phyloP scores from a whole-genome alignment of 805 yeast species.

The Saturnispora hagleri region DNA sequence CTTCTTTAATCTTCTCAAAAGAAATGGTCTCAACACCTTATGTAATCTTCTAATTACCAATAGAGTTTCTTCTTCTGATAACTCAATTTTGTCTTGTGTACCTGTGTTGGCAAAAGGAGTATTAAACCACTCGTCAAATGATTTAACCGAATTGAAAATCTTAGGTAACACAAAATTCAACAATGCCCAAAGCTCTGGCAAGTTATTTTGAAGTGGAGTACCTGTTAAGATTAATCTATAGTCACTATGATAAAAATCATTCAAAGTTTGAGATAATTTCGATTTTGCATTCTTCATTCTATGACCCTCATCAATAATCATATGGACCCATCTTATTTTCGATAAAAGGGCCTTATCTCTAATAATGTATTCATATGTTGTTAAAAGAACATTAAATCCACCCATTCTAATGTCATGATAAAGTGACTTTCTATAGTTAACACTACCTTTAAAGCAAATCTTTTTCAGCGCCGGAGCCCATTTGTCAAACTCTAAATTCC shows the following conservation, averaged over 20 bases:
- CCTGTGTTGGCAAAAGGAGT: slow-evolving; percentile 86
- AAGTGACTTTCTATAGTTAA: slow-evolving; percentile 56
- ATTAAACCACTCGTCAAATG: slow-evolving; percentile 85
- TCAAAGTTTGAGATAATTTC: slow-evolving; percentile 61
- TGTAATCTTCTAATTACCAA: slow-evolving; percentile 78
- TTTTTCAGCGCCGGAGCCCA: slow-evolving; percentile 79
- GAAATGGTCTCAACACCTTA: slow-evolving; percentile 77
- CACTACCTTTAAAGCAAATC: slow-evolving; percentile 71
- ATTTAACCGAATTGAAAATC: slow-evolving; percentile 75
- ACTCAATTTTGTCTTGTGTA: slow-evolving; percentile 66
- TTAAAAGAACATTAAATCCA: slow-evolving; percentile 65
- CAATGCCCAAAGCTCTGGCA: slow-evolving; percentile 82
- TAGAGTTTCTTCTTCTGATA: slow-evolving; percentile 79
- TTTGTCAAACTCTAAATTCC: slow-evolving; percentile 79
- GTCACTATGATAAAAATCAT: slow-evolving; percentile 63
- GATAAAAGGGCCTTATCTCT: slow-evolving; percentile 64
- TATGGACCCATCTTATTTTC: slow-evolving; percentile 70
- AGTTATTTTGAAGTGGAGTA: slow-evolving; percentile 77
- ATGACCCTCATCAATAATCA: slow-evolving; percentile 89
- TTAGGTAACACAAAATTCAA: slow-evolving; percentile 75
- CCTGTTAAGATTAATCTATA: slow-evolving; percentile 78
- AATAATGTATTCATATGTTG: slow-evolving; percentile 76
- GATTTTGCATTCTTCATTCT: slow-evolving; percentile 77
- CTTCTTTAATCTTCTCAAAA: slow-evolving; percentile 73
- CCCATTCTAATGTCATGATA: slow-evolving; percentile 58